A percentile compares a stretch with the other conserved stretches of the same genome.
Conservation (phyloP, 2,329 filamentous ascomycete species). For the Sporothrix protearum region DNA sequence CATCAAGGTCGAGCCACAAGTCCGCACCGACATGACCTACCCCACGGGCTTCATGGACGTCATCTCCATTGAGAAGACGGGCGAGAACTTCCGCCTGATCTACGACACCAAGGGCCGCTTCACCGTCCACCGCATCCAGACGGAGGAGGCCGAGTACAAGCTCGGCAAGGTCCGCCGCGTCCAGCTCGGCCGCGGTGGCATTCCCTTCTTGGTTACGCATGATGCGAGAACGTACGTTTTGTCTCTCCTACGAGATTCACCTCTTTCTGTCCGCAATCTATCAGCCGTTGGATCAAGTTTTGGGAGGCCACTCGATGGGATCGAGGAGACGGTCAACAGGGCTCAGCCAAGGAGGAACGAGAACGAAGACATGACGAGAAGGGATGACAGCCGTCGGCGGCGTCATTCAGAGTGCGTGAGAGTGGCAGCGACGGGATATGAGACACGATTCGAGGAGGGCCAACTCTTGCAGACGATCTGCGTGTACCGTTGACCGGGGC, state of each 20-base stretch:
- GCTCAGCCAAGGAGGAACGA: background rate
- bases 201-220: slow-evolving; percentile 99
- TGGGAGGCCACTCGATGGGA: slow-evolving; percentile 57
- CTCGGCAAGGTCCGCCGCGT: slow-evolving; percentile 99
- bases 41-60: slow-evolving; percentile 99
- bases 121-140: slow-evolving; percentile 99
- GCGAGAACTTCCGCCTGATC: slow-evolving; percentile 99
- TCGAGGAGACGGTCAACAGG: slow-evolving; percentile 25
- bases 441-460: background rate
- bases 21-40: slow-evolving; percentile 98
- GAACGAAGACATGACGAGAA: background rate
- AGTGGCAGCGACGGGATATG: background rate
- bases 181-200: slow-evolving; percentile 97
- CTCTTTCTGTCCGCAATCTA: slow-evolving; percentile 68
- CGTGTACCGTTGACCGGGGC: slow-evolving; percentile 1
- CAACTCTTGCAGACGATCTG: background rate
- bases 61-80: slow-evolving; percentile 98
- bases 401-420: background rate
- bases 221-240: slow-evolving; percentile 99
- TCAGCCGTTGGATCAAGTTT: slow-evolving; percentile 99
- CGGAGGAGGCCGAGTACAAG: slow-evolving; percentile 99
- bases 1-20: slow-evolving; percentile 99
- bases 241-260: slow-evolving; percentile 31
- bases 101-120: slow-evolving; percentile 99
- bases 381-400: background rate